Percentiles rank a stretch among this genome's conserved stretches.
Conservation (phyloP, 371 early-diverging fungal genomes). For the Mucor irregularis region DNA sequence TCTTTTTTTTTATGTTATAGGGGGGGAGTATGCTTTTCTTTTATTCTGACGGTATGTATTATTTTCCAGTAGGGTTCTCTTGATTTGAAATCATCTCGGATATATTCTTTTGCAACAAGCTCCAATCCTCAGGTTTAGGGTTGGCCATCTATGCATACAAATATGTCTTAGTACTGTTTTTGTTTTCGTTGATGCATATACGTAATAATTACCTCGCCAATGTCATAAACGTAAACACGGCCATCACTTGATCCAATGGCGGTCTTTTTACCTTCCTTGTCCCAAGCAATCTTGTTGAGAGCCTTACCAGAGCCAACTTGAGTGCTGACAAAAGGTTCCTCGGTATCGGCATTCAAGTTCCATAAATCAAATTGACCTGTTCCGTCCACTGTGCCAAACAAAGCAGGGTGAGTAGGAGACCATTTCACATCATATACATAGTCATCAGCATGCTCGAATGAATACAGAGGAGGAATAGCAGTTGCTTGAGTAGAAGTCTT, state of each 20-base stretch:
- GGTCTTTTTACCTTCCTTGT: conserved; percentile 81
- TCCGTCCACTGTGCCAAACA: conserved; percentile 93
- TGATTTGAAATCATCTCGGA: conserved; percentile 66
- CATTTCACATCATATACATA: conserved; percentile 96
- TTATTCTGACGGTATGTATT: not conserved
- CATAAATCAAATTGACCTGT: conserved; percentile 87
- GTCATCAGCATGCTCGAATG: conserved; percentile 92
- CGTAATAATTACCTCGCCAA: conserved; percentile 73
- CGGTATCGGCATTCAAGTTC: conserved; percentile 88
- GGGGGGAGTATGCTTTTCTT: not conserved
- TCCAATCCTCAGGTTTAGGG: conserved; percentile 70
- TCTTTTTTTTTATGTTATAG: not conserved
- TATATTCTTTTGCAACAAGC: conserved; percentile 65
- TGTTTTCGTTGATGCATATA: not conserved
- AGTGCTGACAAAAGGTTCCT: conserved; percentile 75
- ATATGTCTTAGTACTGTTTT: not conserved
- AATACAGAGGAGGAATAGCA: conserved; percentile 72
- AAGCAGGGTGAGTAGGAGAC: conserved; percentile 92
- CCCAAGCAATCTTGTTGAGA: conserved; percentile 93
- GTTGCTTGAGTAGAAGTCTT: conserved; percentile 61
- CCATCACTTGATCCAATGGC: conserved; percentile 91
- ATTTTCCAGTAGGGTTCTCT: conserved; percentile 30
- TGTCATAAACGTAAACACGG: conserved; percentile 84
- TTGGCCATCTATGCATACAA: conserved; percentile 50
- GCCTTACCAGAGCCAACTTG: conserved; percentile 72